phyloP scores from a whole-genome alignment of 768 basidiomycete species.

The Antrodiella citrinella region DNA sequence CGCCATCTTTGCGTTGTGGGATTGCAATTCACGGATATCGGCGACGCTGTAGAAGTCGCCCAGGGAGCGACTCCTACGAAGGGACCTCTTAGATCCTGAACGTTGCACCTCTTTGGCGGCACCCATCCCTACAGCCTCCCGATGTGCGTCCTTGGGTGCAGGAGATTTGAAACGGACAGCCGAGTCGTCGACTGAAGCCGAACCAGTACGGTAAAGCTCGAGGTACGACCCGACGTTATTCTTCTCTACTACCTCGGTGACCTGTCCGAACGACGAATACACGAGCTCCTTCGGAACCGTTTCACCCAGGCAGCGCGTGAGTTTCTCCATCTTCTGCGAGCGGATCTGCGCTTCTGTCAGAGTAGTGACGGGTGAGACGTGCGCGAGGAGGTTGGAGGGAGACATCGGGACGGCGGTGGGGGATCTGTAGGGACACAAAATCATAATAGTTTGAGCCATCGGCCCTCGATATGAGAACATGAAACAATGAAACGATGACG shows the following conservation, averaged over 20 bases:
- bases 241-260: slow-evolving; percentile 9
- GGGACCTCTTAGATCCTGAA: neutral
- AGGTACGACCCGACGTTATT: slow-evolving; percentile 15
- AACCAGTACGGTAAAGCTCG: slow-evolving; percentile 17
- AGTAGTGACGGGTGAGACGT: neutral
- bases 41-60: slow-evolving; percentile 12
- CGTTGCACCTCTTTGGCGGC: neutral
- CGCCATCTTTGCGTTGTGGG: slow-evolving; percentile 1
- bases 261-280: slow-evolving; percentile 14
- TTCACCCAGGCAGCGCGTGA: slow-evolving; percentile 8
- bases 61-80: slow-evolving; percentile 18
- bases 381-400: neutral
- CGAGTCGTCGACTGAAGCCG: neutral
- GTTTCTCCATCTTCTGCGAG: slow-evolving; percentile 9
- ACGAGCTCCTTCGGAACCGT: slow-evolving; percentile 14
- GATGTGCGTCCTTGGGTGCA: neutral
- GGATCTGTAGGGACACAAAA: neutral
- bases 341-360: neutral
- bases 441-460: neutral
- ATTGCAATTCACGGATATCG: slow-evolving; percentile 7
- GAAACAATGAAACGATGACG: neutral
- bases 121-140: neutral
- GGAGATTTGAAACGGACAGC: neutral
- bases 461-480: too few relatives aligned
- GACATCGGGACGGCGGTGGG: neutral